Base-by-base conservation (phyloP, 1,284 basidiomycete species). In the Dichomitus squalens region DNA sequence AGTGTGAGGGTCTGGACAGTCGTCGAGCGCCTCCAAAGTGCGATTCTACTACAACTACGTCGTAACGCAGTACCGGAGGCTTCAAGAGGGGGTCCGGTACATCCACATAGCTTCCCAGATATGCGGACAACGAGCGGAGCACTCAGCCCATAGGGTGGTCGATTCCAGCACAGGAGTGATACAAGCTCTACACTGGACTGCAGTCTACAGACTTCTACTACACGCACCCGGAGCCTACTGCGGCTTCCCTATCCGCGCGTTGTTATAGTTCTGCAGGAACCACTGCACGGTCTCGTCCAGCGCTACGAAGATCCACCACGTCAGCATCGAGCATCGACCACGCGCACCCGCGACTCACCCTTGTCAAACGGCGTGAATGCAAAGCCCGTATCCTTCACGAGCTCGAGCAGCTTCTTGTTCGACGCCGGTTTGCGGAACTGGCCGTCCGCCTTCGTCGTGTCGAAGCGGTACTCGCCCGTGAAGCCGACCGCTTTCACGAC, bases 391-490 rank as follows among this genome's bases (percentile, higher is more conserved):
- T 80, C 84, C 34, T 85, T 84, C 36, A 93, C 85, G 39, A 90
- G 75, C 21, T 74, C 75, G 33, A 90, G 70, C 5, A 96, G 76
- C 73, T 94, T 95, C 68, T 83, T 86, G 74, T 96, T 96, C 41
- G 91, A 92, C n/a, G 94, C 94, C 0, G 93, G 93, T 76, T 96
- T 96, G 64, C 94, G 88, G 82, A 88, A 94, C 73, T 96, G 94
- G 1, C 94, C 94, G 66, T 96, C 92, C 2, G 90, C 81, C 43
- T 78, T 79, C 20, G 78, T 79, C 52, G 86, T 83, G 69, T 91
- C 87, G 70, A 90, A 92, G 49, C 75, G 75, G 71, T 90, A 92
- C 49, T 88, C 80, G 50, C 90, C 90, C 62, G 86, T 64, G 75
- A 92, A 94, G 47, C 83, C 82, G 39, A 95, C 76, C 12, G 88